A percentile compares a stretch with the other conserved stretches of the same genome.
Conservation (phyloP, 1,139 yeast genomes). For the Hyphopichia buzzinii region DNA sequence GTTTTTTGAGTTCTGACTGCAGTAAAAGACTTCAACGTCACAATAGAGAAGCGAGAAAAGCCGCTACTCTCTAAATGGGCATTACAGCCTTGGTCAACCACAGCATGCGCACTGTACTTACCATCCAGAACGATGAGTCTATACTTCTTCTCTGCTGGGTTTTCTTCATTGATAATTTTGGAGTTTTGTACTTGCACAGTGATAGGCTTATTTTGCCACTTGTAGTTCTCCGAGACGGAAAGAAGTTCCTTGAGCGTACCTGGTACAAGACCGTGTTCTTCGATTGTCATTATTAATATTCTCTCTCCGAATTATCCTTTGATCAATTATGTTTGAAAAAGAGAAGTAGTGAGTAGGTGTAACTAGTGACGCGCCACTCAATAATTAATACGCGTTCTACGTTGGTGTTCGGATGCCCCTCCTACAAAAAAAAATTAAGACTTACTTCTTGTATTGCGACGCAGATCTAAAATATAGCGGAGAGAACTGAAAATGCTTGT, state of each 20-base stretch:
- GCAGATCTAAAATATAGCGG: not conserved
- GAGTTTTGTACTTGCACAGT: slow-evolving; percentile 3
- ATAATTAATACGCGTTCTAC: not conserved
- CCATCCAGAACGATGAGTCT: slow-evolving; percentile 29
- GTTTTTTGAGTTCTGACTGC: slow-evolving; percentile 53
- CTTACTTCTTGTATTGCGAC: not conserved
- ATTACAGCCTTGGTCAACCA: slow-evolving; percentile 59
- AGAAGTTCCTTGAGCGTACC: slow-evolving; percentile 4
- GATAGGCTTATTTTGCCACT: slow-evolving; percentile 4
- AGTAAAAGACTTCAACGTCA: slow-evolving; percentile 40
- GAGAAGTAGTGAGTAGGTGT: not conserved
- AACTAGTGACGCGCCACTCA: slow-evolving; percentile 2
- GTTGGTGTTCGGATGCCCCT: not conserved
- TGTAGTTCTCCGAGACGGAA: slow-evolving; percentile 4
- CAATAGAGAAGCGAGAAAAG: slow-evolving; percentile 31
- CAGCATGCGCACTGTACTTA: slow-evolving; percentile 57
- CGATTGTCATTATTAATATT: slow-evolving; percentile 3
- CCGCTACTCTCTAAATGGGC: slow-evolving; percentile 49
- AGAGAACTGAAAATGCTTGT: not conserved
- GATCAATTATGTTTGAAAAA: not conserved
- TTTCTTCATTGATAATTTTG: slow-evolving; percentile 2
- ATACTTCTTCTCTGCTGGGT: slow-evolving; percentile 2
- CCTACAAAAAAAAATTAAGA: not conserved
- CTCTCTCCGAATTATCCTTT: not conserved
- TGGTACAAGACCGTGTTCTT: slow-evolving; percentile 3